These are phyloP conservation scores for Fusarium algeriense DNA, from an alignment of 2,329 filamentous ascomycete genomes.

Conservation along the genomic window DNA sequence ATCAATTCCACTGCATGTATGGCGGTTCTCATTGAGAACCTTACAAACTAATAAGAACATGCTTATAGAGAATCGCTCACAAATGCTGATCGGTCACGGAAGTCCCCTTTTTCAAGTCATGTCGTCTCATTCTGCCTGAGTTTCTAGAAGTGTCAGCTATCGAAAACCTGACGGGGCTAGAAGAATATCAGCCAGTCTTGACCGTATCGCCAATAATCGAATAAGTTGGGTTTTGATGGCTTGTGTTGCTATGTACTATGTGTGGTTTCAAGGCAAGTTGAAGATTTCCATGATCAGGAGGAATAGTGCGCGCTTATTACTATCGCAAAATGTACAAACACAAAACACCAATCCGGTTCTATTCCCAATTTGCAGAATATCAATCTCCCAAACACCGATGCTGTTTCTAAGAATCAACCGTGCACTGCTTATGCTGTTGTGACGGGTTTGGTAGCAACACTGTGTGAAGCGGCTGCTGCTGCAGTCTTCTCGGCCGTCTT, in stretches of 20 bases:
- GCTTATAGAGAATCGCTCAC: no score
- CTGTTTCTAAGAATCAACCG: conserved; percentile 4
- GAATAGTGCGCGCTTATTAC: conserved; percentile 24
- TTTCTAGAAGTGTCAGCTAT: not conserved
- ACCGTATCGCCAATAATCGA: not conserved
- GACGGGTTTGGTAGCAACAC: conserved; percentile 49
- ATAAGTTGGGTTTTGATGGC: not conserved
- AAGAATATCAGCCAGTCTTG: not conserved
- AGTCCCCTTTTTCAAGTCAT: no score
- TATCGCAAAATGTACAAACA: conserved; percentile 20
- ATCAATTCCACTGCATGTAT: no score
- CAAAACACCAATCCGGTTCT: conserved; percentile 40
- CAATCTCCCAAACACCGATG: conserved; percentile 32
- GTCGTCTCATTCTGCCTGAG: not conserved
- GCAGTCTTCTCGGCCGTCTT: conserved; percentile 74
- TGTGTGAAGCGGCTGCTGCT: conserved; percentile 61
- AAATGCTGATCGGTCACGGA: no score
- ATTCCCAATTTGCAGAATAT: conserved; percentile 17
- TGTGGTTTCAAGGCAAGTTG: not conserved
- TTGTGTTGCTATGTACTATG: not conserved
- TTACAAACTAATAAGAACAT: no score
- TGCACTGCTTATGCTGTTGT: conserved; percentile 31
- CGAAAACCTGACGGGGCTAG: not conserved
- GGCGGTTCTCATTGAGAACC: no score
- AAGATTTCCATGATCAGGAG: not conserved